Evolutionary conservation across 306 rosid species (phyloP), one percentile per base, ranked within the genome.

Genomic region (Gastrolobium villosum): DNA sequence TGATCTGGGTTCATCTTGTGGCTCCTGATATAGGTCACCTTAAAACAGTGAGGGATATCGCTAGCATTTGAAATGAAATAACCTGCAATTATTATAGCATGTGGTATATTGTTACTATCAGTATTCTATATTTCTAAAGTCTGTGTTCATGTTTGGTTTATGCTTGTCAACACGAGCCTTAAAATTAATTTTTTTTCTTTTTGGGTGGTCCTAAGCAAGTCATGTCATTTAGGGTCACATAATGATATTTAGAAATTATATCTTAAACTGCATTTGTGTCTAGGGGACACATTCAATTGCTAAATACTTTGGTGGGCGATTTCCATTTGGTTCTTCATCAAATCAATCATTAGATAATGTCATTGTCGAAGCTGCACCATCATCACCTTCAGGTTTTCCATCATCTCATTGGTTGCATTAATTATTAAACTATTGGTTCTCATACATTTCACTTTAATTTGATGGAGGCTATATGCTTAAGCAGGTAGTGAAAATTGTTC

Each of bases 241-340:
- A 40, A 66, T 82, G 32, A 10, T 65, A 43, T 49, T 66, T 57
- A 14, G 53, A 52, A 3, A 9, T 36, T 35, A 0, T 36, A 32
- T 76, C 75, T 70, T 54, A 45, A 76, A 72, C 78, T 72, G 70
- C 74, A 65, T 79, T 81, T 65, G 15, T 80, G 61, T 62, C 71
- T 77, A 95, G 99, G 97, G 97, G 71, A 92, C 91, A 32, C 85
- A 84, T 83, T 87, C 97, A 44, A 95, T 95, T 83, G 86, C 46
- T 79, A 90, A 92, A 81, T 95, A 92, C 89, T 91, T 95, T 50
- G 83, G 86, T 62, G 90, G 92, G 81, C 79, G 66, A 61, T n/a
- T 60, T 76, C 76, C 77, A 26, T 78, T 86, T 48, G 10, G 78
- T 81, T 66, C 88, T 13, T 82, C 87, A 34, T 76, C 80, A 40